Base-by-base conservation (phyloP, 331 rosid species). In the Arachis monticola region DNA sequence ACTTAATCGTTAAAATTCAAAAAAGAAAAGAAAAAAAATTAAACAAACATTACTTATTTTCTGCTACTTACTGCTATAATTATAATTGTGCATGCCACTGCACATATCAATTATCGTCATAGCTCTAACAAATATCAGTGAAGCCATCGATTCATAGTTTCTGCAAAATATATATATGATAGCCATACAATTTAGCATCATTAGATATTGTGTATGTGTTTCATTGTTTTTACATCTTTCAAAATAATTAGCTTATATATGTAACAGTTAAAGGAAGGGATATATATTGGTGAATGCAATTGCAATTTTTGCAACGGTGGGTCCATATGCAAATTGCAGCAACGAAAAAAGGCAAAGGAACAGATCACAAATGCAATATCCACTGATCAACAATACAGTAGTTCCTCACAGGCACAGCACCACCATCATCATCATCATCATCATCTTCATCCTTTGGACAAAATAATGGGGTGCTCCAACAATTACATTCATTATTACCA, bases 391-490 rank as follows among this genome's bases (percentile, higher is more conserved):
- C 79, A 67, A 44, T 60, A 53, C 73, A 57, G n/a, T n/a, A 27
- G 48, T 41, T 77, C 6, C 40, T 42, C 67, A 52, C 66, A 42
- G 5, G 12, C 12, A 12, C 17, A 52, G 7, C 58, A 52, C 14
- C 60, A 40, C 70, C 64, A 79, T 71, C 69, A 6, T 71, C 12
- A 65, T 5, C 35, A 40, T 78, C 69, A 79, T 71, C 69, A 6
- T 71, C 12, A 65, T 5, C 38, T 60, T 10, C 27, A 6, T n/a
- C 7, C 9, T 13, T 2, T 5, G 46, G 59, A 74, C 84, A 80
- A 62, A 74, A 74, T 75, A 74, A 74, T 80, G 41, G 56, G 50
- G 62, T 80, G 77, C 80, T 75, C 69, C 84, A 75, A 79, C 84
- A 75, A 79, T 61, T 14, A 1, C 27, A 12, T 45, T 31, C 68